These are phyloP conservation scores for Cryphonectria nitschkei DNA, from an alignment of 2,329 filamentous ascomycete genomes.

Conservation along the genomic window DNA sequence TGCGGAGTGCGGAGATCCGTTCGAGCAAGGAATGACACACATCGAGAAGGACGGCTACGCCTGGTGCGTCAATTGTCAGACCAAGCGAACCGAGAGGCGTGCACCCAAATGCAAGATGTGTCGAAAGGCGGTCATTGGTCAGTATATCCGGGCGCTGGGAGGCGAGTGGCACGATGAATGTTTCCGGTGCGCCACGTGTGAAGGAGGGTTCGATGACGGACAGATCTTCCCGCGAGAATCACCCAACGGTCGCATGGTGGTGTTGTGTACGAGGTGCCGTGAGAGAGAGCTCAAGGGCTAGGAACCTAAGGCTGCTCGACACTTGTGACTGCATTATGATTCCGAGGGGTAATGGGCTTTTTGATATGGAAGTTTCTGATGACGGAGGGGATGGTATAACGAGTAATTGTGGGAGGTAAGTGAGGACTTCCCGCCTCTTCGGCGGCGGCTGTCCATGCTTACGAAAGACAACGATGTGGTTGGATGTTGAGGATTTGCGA, in stretches of 20 bases:
- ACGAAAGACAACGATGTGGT: conserved; percentile 23
- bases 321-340: neutral
- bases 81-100: conserved; percentile 84
- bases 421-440: conserved; percentile 3
- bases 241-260: conserved; percentile 50
- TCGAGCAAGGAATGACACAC: conserved; percentile 70
- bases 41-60: conserved; percentile 97
- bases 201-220: conserved; percentile 64
- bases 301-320: conserved; percentile 15
- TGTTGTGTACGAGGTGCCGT: conserved; percentile 66
- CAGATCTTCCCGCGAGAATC: conserved; percentile 66
- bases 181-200: conserved; percentile 75
- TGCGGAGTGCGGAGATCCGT: conserved; percentile 96
- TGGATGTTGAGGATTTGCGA: conserved; percentile 4
- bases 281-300: conserved; percentile 60
- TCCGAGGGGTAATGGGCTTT: neutral
- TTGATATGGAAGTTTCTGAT: neutral
- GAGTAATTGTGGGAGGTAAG: conserved; percentile 15
- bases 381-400: neutral
- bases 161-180: conserved; percentile 93
- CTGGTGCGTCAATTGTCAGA: conserved; percentile 94
- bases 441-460: conserved; percentile 18
- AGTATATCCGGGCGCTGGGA: conserved; percentile 86
- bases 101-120: conserved; percentile 89
- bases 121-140: conserved; percentile 80